These are phyloP conservation scores for Penicillium mononematosum DNA, from an alignment of 495 filamentous ascomycete genomes.

Conservation along the genomic window DNA sequence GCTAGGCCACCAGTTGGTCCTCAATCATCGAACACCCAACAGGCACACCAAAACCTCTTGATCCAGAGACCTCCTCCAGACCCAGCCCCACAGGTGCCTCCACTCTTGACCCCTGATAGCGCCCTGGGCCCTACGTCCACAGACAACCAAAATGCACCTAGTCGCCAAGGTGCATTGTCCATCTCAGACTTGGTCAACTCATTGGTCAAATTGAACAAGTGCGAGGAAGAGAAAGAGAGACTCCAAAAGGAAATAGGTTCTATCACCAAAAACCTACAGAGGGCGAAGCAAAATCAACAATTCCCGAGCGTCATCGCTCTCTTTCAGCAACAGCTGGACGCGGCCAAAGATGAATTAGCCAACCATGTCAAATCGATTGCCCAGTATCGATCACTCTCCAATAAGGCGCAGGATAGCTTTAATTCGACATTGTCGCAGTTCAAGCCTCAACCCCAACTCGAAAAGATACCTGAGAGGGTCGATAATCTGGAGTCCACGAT, in stretches of 20 bases:
- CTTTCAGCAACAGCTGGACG: constrained; percentile 5
- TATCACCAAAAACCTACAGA: constrained; percentile 18
- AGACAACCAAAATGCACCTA: neutral
- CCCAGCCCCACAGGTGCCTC: neutral
- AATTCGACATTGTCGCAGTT: neutral
- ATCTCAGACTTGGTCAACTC: constrained; percentile 26
- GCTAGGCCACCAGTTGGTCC: neutral
- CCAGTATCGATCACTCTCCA: neutral
- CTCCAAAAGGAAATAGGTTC: constrained; percentile 23
- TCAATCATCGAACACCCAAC: neutral
- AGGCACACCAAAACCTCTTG: too few species aligned
- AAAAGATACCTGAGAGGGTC: neutral
- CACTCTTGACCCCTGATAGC: neutral
- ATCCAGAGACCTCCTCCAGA: neutral
- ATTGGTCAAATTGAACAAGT: constrained; percentile 11
- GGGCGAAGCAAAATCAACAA: constrained; percentile 18
- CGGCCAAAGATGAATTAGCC: neutral
- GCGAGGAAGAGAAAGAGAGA: constrained; percentile 23
- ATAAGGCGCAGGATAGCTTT: neutral
- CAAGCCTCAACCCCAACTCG: neutral
- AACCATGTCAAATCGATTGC: neutral
- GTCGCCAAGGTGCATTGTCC: neutral
- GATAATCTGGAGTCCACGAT: constrained; percentile 2
- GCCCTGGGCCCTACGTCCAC: neutral
- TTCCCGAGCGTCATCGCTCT: constrained; percentile 26